These are phyloP conservation scores for Xylaria sp. DNA, from an alignment of 2,329 filamentous ascomycete species.

Conservation along the genomic window DNA sequence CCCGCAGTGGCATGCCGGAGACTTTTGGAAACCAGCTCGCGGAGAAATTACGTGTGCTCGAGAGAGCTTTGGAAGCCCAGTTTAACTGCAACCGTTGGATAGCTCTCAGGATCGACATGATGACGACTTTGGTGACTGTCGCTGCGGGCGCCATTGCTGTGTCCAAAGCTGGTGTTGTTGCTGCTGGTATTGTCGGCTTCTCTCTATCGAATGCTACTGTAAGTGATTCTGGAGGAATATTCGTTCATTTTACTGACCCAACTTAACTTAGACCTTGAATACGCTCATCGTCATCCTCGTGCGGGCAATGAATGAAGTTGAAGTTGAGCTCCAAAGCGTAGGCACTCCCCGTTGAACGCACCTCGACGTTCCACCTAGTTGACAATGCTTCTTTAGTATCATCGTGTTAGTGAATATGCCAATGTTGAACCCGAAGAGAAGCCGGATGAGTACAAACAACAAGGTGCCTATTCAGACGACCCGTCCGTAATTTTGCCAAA, in stretches of 20 bases:
- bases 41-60: conserved; percentile 60
- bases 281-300: conserved; percentile 64
- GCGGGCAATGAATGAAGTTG: conserved; percentile 65
- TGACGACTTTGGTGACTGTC: conserved; percentile 63
- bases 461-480: conserved; percentile 56
- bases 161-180: conserved; percentile 58
- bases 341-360: conserved; percentile 41
- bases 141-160: conserved; percentile 65
- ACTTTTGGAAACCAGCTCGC: conserved; percentile 63
- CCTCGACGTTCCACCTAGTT: background rate
- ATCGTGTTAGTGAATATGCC: conserved; percentile 62
- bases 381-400: conserved; percentile 52
- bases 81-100: conserved; percentile 70
- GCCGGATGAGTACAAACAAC: conserved; percentile 55
- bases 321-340: conserved; percentile 67
- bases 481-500: conserved; percentile 54
- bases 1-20: conserved; percentile 59
- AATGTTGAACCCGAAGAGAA: conserved; percentile 59
- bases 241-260: conserved; percentile 25
- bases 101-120: conserved; percentile 64
- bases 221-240: conserved; percentile 15
- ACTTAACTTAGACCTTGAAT: conserved; percentile 55
- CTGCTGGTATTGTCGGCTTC: conserved; percentile 66
- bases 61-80: conserved; percentile 60
- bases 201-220: conserved; percentile 67